phyloP scores from a whole-genome alignment of 345 rosid species.

The Citrus glauca region DNA sequence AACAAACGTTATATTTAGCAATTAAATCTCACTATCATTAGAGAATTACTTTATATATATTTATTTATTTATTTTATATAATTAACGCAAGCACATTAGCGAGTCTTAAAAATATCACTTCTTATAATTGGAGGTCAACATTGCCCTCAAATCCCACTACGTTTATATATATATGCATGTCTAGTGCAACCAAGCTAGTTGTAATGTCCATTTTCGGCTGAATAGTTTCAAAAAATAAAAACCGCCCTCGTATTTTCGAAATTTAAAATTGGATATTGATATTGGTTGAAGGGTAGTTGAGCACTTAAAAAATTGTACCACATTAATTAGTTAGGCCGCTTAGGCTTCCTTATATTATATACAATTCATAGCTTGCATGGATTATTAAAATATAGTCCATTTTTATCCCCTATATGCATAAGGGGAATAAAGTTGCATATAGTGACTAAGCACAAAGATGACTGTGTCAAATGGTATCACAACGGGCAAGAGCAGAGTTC shows the following conservation, averaged over 20 bases:
- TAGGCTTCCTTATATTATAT: neutral
- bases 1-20: too few species aligned
- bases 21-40: too few species aligned
- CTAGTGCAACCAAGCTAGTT: neutral
- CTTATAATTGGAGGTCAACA: too few species aligned
- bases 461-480: constrained; percentile 14
- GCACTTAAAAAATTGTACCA: neutral
- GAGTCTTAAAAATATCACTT: too few species aligned
- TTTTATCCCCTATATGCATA: neutral
- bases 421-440: neutral
- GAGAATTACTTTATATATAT: too few species aligned
- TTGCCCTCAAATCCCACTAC: neutral
- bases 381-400: neutral
- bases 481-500: constrained; percentile 31
- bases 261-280: too few species aligned
- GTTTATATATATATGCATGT: neutral
- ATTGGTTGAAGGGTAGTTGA: neutral
- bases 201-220: neutral
- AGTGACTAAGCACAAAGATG: constrained; percentile 11
- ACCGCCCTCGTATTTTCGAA: too few species aligned
- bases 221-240: too few species aligned
- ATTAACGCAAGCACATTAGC: too few species aligned
- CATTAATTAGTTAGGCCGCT: neutral
- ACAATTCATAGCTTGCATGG: neutral
- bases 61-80: too few species aligned